Evolutionary conservation across 345 rosid species (phyloP), one percentile per base, ranked within the genome.

Genomic region (Aquilaria sinensis): DNA sequence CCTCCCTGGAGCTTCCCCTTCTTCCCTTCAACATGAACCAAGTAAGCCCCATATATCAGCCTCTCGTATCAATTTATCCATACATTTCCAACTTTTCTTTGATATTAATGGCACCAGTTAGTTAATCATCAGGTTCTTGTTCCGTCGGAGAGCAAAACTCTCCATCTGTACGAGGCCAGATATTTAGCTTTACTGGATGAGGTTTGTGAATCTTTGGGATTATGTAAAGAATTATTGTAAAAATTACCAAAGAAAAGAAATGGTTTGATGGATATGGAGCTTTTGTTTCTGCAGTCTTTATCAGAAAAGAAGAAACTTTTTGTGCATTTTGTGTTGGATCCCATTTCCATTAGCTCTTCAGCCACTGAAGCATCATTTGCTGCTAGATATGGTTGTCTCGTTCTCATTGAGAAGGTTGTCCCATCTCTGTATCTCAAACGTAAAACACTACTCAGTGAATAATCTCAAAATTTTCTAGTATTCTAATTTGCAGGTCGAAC

Each of bases 281-380:
- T 64, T 56, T 43, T 57, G 11, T 60, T 60, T 12, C 47, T 78
- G 82, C 82, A 89, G 94, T 78, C 86, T 48, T 71, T 89, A 57
- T 68, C 65, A 16, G 74, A 72, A 64, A 79, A 78, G 72, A 78
- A 81, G 56, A 81, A 84, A 60, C 69, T 80, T 58, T 90, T 90
- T 68, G 94, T 87, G 79, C 92, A 87, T 77, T 85, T 90, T 69
- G 83, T 87, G 64, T 70, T 90, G 60, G 89, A 85, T 70, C 96
- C 94, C 31, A 80, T 89, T 71, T 64, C 81, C 3, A 70, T 86
- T 33, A 84, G 80, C 63, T 75, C 75, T 33, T 73, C 83, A 34
- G 80, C 83, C 9, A 75, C 82, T 15, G 94, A 83, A 67, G 81
- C 86, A 41, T 87, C 94, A 10, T 87, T 87, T 83, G 89, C 84